Percentiles rank a stretch among this genome's conserved stretches.
These are phyloP conservation scores for Entonaema liquescens DNA, from an alignment of 495 filamentous ascomycete species.

Conservation along the genomic window DNA sequence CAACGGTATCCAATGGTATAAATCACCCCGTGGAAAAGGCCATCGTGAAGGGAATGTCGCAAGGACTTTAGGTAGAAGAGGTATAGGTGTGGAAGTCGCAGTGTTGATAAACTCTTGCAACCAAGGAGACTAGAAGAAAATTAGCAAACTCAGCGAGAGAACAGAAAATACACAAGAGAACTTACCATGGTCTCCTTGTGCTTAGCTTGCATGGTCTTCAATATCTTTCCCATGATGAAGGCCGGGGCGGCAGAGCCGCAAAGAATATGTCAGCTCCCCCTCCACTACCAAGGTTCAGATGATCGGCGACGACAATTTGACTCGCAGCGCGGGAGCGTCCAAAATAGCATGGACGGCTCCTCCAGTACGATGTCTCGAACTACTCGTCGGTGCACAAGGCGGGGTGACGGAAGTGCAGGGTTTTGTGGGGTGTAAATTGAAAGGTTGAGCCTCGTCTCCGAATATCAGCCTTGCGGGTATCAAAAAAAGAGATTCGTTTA, in stretches of 20 bases:
- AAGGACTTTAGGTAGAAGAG: slow-evolving; percentile 79
- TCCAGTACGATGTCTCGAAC: slow-evolving; percentile 19
- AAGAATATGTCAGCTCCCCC: slow-evolving; percentile 55
- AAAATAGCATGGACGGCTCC: slow-evolving; percentile 43
- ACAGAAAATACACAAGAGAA: slow-evolving; percentile 34
- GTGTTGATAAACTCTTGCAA: slow-evolving; percentile 77
- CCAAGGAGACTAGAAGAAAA: slow-evolving; percentile 76
- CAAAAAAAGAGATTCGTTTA: slow-evolving; percentile 30
- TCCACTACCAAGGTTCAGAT: slow-evolving; percentile 55
- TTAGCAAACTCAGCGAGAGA: slow-evolving; percentile 46
- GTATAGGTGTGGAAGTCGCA: slow-evolving; percentile 72
- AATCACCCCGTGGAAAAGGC: slow-evolving; percentile 95
- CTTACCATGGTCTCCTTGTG: slow-evolving; percentile 94
- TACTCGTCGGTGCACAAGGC: slow-evolving; percentile 28
- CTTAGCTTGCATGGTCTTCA: slow-evolving; percentile 89
- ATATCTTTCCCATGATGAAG: slow-evolving; percentile 90
- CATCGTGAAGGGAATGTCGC: slow-evolving; percentile 83
- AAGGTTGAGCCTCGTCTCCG: slow-evolving; percentile 40
- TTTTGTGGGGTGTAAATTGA: slow-evolving; percentile 10
- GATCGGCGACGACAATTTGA: slow-evolving; percentile 50
- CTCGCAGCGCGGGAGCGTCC: slow-evolving; percentile 45
- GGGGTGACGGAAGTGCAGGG: slow-evolving; percentile 19
- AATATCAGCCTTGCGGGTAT: slow-evolving; percentile 43
- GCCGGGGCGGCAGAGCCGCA: slow-evolving; percentile 64
- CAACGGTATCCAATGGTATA: slow-evolving; percentile 97